Evolutionary conservation across 768 basidiomycete genomes (phyloP), one percentile per base, ranked within the genome.

Genomic region (Leccinum longicurvipes): DNA sequence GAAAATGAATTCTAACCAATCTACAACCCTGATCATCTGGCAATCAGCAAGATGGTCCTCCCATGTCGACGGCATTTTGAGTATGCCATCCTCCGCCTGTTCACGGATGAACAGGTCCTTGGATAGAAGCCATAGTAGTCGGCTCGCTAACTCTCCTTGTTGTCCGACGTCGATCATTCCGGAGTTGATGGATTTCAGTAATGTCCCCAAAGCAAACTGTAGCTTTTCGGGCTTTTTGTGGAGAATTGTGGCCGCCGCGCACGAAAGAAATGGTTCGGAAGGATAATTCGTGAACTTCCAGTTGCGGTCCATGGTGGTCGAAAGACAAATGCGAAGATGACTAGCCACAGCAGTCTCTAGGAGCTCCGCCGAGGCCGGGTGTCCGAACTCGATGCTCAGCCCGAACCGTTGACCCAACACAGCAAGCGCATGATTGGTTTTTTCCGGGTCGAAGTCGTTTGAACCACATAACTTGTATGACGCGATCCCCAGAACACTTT

Each of bases 231-330:
- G 41, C 2, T 9, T 5, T 10, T 0, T 2, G 8, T 64, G 60
- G 10, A 59, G 28, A 11, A 36, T 5, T 7, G 3, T 15, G 15
- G 58, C 58, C 0, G 60, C 56, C 14, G 51, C 45, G 15, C 48
- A 62, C 3, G 60, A 65, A 15, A 65, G 14, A 11, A 64, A 14
- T 5, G 62, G 54, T n/a, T 66, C 62, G 17, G 58, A 64, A 15
- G 64, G 57, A 41, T 60, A 59, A 14, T 25, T 34, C 12, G 63
- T 61, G 19, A 54, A 62, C n/a, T 45, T 44, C 55, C 63, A 53
- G 14, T 47, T 36, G 14, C 58, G 47, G 31, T 57, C 54, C 51
- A 41, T 15, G 15, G 56, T 58, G 1, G 34, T 56, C 31, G 27
- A 21, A 27, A 50, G 54, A 25, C 56, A 66, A 7, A 58, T 23